Base-by-base conservation (phyloP, 306 rosid species). In the Oxytropis ochrocephala region DNA sequence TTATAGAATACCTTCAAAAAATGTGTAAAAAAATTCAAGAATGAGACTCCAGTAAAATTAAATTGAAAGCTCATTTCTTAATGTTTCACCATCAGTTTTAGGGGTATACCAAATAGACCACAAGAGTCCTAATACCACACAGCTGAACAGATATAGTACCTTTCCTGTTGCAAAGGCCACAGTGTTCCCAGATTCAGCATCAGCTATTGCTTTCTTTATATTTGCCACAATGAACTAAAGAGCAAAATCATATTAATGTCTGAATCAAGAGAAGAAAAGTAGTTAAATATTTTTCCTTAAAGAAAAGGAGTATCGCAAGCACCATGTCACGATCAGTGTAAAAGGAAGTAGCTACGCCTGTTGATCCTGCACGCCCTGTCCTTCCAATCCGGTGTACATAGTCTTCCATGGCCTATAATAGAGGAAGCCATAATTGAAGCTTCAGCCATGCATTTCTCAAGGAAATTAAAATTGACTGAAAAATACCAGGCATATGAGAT, bases 371-470 rank as follows among this genome's bases (percentile, higher is more conserved):
- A 66, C 96, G 89, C 65, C 96, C 96, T 0, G 96, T 90, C 85
- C 96, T 84, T 74, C 96, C 96, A 70, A 90, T 88, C 73, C 96
- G 95, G 80, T 90, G 96, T 32, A 90, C 91, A 81, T 90, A 90
- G 79, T 90, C 96, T 90, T 90, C 96, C 89, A 88, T 87, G 83
- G 91, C 88, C 96, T 90, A 88, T 81, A 90, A 88, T 85, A 81
- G 85, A 88, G 85, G 95, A 58, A 87, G 78, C 86, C 89, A 90
- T 60, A 87, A 87, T 79, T 74, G 84, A 87, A 80, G 89, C 87
- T 81, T 88, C 84, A 88, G 89, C 84, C 69, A 72, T 82, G 84
- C 85, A 85, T 73, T 83, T 84, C 75, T 83, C 77, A 76, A 74
- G 80, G 82, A 85, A 77, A 81, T 72, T 79, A 79, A 81, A 79